phyloP scores from a whole-genome alignment of 2,329 filamentous ascomycete genomes.

The Colletotrichum sojae region DNA sequence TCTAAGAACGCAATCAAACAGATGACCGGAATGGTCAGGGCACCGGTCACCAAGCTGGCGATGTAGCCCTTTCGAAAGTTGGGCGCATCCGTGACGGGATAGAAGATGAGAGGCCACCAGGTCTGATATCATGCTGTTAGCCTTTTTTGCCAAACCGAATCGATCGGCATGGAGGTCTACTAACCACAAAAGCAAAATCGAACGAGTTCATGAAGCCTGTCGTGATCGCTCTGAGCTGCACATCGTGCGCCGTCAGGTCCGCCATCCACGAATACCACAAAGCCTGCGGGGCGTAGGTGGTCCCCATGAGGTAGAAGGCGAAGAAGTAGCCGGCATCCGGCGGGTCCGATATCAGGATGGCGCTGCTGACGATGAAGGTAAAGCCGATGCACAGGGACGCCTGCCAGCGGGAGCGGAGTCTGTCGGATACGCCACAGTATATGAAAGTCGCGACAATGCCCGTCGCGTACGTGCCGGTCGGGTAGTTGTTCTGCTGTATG shows the following conservation, averaged over 20 bases:
- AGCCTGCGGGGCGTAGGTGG: slow-evolving; percentile 60
- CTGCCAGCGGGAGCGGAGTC: slow-evolving; percentile 59
- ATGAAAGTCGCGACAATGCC: slow-evolving; percentile 58
- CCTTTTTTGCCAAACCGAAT: too few species aligned
- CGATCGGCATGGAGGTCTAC: not conserved
- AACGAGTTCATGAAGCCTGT: slow-evolving; percentile 61
- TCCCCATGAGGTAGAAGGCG: slow-evolving; percentile 60
- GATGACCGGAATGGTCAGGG: slow-evolving; percentile 53
- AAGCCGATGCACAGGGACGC: slow-evolving; percentile 58
- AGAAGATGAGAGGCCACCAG: slow-evolving; percentile 58
- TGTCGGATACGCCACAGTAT: slow-evolving; percentile 58
- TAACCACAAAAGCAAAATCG: slow-evolving; percentile 56
- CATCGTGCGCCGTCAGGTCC: slow-evolving; percentile 55
- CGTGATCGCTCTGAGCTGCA: slow-evolving; percentile 59
- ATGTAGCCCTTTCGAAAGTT: slow-evolving; percentile 56
- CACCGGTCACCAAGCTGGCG: slow-evolving; percentile 55
- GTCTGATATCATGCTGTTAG: slow-evolving; percentile 39
- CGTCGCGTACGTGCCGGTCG: slow-evolving; percentile 56
- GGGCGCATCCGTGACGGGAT: slow-evolving; percentile 56
- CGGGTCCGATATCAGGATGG: slow-evolving; percentile 53
- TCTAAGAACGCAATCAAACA: slow-evolving; percentile 55
- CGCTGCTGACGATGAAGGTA: slow-evolving; percentile 57
- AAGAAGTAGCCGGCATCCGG: slow-evolving; percentile 56
- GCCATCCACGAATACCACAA: slow-evolving; percentile 64
- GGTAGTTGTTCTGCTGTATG: slow-evolving; percentile 61